Conservation (phyloP, 2,329 filamentous ascomycete genomes). For the Talaromyces funiculosus region DNA sequence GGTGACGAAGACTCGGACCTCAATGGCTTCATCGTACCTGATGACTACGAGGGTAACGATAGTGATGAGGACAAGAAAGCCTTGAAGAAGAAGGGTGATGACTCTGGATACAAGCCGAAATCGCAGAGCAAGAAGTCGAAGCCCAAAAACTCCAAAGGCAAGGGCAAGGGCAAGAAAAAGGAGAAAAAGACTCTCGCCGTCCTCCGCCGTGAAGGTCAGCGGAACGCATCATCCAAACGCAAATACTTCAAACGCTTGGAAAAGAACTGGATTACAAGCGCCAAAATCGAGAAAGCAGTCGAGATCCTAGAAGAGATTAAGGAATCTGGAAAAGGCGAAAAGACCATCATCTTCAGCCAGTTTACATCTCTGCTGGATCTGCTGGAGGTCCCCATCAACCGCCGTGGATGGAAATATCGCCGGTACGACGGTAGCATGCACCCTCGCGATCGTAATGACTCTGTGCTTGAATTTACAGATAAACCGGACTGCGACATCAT, state of each 20-base stretch:
- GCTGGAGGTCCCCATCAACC: slow-evolving; percentile 63
- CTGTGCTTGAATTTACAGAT: slow-evolving; percentile 63
- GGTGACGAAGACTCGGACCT: slow-evolving; percentile 28
- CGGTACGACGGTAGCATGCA: slow-evolving; percentile 76
- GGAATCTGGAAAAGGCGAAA: slow-evolving; percentile 53
- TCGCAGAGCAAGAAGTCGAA: background rate
- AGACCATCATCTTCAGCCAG: slow-evolving; percentile 76
- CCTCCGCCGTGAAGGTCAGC: slow-evolving; percentile 61
- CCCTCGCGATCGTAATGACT: slow-evolving; percentile 58
- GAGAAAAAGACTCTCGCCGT: slow-evolving; percentile 53
- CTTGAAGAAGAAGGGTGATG: background rate
- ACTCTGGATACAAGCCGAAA: background rate
- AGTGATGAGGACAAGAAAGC: slow-evolving; percentile 16
- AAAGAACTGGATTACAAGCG: slow-evolving; percentile 65
- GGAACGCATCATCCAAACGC: slow-evolving; percentile 59
- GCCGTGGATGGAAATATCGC: slow-evolving; percentile 53
- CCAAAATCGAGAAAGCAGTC: slow-evolving; percentile 66
- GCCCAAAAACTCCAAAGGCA: slow-evolving; percentile 19
- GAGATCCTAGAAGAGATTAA: slow-evolving; percentile 55
- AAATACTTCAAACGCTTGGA: slow-evolving; percentile 65
- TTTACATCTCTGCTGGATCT: slow-evolving; percentile 75
- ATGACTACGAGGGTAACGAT: slow-evolving; percentile 21
- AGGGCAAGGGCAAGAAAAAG: slow-evolving; percentile 37
- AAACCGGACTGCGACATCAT: slow-evolving; percentile 59
- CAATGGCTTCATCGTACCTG: slow-evolving; percentile 15